Base-by-base conservation (phyloP, 805 yeast genomes). In the Ogataea dorogensis region DNA sequence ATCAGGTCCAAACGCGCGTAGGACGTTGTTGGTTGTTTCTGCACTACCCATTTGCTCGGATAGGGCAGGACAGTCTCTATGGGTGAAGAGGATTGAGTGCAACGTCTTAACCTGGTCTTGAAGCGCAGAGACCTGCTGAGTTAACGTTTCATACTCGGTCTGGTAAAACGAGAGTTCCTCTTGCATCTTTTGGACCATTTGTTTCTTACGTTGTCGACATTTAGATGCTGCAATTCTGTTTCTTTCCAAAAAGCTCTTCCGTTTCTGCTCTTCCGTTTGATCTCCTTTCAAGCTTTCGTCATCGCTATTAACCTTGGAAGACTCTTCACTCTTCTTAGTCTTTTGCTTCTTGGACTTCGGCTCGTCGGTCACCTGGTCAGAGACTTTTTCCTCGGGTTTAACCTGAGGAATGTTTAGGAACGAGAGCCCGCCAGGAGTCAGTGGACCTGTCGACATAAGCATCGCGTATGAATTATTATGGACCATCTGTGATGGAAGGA, bases 221-320 rank as follows among this genome's bases (percentile, higher is more conserved):
- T 88, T 89, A n/a, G 94, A 81, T 0, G 98, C 98, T 0, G 98
- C 98, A 9, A 91, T 79, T 41, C 98, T 71, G 60, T 93, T 93
- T 50, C 98, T 72, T 58, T 93, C 98, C 45, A 93, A 62, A 50
- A 91, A 91, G 49, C 73, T 79, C 54, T 77, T 77, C 16, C 97
- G 74, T 54, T 85, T 87, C 52, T 81, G 79, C 48, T 83, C 94
- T 54, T 83, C 74, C 45, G 79, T 46, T 64, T 70, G 37, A 3
- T 42, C 39, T 4, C 38, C 18, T 10, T 27, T 36, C 15, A 43
- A 27, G 21, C 36, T 38, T 14, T 31, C 36, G 16, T 33, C 33
- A 18, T 30, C 33, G 8, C 17, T 22, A 4, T 32, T 13, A 16
- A 29, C 12, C 31, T 34, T 24, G n/a, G 26, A 21, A 13, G 33